Percentiles rank a stretch among this genome's conserved stretches.
These are phyloP conservation scores for Sporisorium reilianum DNA, from an alignment of 1,284 basidiomycete species.

Conservation along the genomic window DNA sequence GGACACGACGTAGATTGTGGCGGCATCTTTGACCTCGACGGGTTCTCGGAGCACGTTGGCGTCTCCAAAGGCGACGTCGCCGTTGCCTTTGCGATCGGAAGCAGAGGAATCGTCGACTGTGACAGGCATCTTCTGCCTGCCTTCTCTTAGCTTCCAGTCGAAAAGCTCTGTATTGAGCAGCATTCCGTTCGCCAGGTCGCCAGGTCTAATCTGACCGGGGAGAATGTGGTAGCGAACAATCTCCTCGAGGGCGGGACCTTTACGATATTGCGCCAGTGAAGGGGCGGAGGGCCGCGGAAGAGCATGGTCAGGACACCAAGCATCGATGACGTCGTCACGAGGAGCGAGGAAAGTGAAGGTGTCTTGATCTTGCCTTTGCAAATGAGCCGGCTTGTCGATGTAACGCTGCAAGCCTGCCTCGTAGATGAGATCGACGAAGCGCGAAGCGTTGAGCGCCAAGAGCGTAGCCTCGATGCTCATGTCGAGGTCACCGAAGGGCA, in stretches of 20 bases:
- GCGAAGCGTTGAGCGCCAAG: conserved; percentile 86
- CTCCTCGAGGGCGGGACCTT: conserved; percentile 43
- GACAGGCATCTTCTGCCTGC: conserved; percentile 69
- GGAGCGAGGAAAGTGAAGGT: conserved; percentile 78
- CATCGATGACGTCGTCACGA: conserved; percentile 81
- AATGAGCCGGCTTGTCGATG: conserved; percentile 46
- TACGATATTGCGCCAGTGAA: conserved; percentile 8
- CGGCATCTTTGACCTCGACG: conserved; percentile 79
- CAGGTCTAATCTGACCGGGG: conserved; percentile 44
- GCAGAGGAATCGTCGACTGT: conserved; percentile 67
- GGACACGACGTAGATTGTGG: conserved; percentile 89
- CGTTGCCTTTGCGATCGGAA: conserved; percentile 46
- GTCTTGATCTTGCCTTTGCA: conserved; percentile 40
- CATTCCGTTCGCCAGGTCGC: conserved; percentile 45
- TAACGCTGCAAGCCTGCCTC: conserved; percentile 74
- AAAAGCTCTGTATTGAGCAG: conserved; percentile 61
- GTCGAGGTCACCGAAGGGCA: conserved; percentile 81
- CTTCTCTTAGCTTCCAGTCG: conserved; percentile 68
- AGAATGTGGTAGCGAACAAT: conserved; percentile 64
- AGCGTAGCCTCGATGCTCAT: conserved; percentile 93
- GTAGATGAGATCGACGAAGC: conserved; percentile 89
- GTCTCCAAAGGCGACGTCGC: conserved; percentile 81
- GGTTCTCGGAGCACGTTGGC: conserved; percentile 82
- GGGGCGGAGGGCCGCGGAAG: background rate
- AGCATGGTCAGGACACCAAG: conserved; percentile 28